Conservation (phyloP, 164 flowering plant genomes). For the Aristolochia fimbriata region DNA sequence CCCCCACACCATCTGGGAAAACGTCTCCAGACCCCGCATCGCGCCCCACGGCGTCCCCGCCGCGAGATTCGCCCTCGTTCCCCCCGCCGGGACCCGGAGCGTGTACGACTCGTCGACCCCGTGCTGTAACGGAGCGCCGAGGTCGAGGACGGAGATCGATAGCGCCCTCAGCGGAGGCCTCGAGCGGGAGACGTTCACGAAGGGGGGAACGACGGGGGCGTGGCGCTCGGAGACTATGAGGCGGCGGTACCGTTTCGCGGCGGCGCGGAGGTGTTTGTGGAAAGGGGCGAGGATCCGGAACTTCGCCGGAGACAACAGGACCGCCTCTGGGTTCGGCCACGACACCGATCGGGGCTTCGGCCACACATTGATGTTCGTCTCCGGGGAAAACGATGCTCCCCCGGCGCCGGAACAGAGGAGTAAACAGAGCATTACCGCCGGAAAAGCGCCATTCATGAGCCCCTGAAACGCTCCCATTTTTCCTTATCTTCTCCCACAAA, state of each 20-base stretch:
- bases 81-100: constrained; percentile 34
- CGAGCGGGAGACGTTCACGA: constrained; percentile 19
- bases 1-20: constrained; percentile 76
- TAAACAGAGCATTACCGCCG: too few species aligned
- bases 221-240: constrained; percentile 37
- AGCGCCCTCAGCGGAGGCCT: constrained; percentile 22
- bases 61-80: constrained; percentile 23
- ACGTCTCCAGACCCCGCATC: constrained; percentile 83
- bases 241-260: constrained; percentile 33
- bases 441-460: too few species aligned
- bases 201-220: constrained; percentile 29
- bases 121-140: constrained; percentile 34
- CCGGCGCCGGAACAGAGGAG: too few species aligned
- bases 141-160: constrained; percentile 25
- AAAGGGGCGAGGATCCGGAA: constrained; percentile 37
- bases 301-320: constrained; percentile 25
- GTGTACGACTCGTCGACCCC: constrained; percentile 58
- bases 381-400: too few species aligned
- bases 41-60: constrained; percentile 78
- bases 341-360: constrained; percentile 47
- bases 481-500: too few species aligned
- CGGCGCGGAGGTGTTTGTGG: constrained; percentile 36
- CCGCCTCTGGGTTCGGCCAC: constrained; percentile 41
- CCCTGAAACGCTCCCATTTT: too few species aligned
- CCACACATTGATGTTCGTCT: constrained; percentile 55